These are phyloP conservation scores for Aspergillus ibericus DNA, from an alignment of 2,329 filamentous ascomycete genomes.

Conservation along the genomic window DNA sequence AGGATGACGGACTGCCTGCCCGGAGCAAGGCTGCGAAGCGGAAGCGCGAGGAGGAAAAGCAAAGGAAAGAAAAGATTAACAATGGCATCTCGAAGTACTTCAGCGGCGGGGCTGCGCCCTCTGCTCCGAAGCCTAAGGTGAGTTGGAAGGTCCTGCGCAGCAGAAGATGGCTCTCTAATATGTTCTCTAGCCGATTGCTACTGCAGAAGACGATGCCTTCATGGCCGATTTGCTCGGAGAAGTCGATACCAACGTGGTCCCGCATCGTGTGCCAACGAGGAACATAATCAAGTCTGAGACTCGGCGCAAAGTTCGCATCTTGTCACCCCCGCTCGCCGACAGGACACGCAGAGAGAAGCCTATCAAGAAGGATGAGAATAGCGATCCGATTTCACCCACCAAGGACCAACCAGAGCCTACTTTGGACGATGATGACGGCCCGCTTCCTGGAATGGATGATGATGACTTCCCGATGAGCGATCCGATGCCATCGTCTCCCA, in stretches of 20 bases:
- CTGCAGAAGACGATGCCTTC: constrained; percentile 86
- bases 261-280: constrained; percentile 55
- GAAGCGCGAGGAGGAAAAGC: constrained; percentile 82
- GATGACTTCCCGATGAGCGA: constrained; percentile 85
- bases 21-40: constrained; percentile 71
- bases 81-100: constrained; percentile 95
- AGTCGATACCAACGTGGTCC: constrained; percentile 74
- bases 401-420: constrained; percentile 41
- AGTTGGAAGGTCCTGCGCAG: constrained; percentile 7
- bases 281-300: constrained; percentile 71
- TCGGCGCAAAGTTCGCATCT: constrained; percentile 73
- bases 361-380: constrained; percentile 45
- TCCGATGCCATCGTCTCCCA: constrained; percentile 80
- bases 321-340: constrained; percentile 70
- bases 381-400: constrained; percentile 48
- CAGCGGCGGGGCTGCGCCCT: constrained; percentile 66
- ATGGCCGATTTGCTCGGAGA: constrained; percentile 81
- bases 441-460: constrained; percentile 60
- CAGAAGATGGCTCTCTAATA: constrained; percentile 10
- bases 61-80: constrained; percentile 82
- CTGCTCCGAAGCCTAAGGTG: constrained; percentile 77
- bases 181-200: constrained; percentile 64
- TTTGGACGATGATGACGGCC: constrained; percentile 59
- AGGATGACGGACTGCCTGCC: constrained; percentile 71
- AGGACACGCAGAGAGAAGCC: constrained; percentile 55